phyloP scores from a whole-genome alignment of 2,329 filamentous ascomycete species.

The Ilyonectria sp. region DNA sequence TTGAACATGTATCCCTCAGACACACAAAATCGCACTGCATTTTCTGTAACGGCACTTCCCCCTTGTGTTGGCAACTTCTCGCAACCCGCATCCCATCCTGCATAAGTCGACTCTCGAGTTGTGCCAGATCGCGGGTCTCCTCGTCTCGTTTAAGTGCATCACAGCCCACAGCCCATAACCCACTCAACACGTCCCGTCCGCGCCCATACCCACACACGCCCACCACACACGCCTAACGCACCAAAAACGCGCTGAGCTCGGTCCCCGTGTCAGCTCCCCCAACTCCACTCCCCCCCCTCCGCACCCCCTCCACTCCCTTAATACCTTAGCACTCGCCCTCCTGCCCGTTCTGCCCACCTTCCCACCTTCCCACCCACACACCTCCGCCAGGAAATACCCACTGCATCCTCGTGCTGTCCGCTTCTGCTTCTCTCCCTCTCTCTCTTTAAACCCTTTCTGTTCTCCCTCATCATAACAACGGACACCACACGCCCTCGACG shows the following conservation, averaged over 20 bases:
- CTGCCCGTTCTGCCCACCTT: constrained; percentile 18
- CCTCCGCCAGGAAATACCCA: constrained; percentile 26
- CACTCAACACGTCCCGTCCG: constrained; percentile 9
- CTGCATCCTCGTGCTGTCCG: constrained; percentile 13
- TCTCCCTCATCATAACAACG: constrained; percentile 12
- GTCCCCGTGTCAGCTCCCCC: not conserved
- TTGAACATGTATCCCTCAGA: not conserved
- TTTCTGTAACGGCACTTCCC: not conserved
- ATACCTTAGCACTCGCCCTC: constrained; percentile 20
- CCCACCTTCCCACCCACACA: constrained; percentile 20
- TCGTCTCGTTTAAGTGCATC: constrained; percentile 14
- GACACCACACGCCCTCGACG: constrained; percentile 23
- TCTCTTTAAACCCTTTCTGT: constrained; percentile 9
- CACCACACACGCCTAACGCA: constrained; percentile 27
- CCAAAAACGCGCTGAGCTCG: constrained; percentile 30
- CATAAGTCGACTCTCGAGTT: not conserved
- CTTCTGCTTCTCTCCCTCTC: constrained; percentile 19
- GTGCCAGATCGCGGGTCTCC: not conserved
- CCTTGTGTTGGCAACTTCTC: constrained; percentile 1
- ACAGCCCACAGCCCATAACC: not conserved
- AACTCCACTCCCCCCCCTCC: not conserved
- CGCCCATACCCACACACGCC: not conserved
- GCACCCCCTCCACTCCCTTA: constrained; percentile 3
- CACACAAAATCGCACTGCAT: not conserved
- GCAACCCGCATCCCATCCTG: not conserved